Conservation (phyloP, 2,329 filamentous ascomycete genomes). For the Xylariaceae sp. region DNA sequence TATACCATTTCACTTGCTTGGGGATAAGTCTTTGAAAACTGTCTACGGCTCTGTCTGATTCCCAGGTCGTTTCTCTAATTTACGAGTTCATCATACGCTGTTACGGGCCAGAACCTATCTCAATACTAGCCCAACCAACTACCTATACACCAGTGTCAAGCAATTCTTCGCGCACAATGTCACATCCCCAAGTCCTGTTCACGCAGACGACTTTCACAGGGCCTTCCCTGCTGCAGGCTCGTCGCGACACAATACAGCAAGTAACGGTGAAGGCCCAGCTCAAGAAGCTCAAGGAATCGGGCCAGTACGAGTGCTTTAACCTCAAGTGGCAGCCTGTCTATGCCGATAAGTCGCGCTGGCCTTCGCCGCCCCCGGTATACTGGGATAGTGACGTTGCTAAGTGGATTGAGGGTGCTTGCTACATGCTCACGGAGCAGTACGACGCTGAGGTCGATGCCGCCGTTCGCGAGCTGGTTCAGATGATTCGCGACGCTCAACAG, state of each 20-base stretch:
- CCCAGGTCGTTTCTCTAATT: not conserved
- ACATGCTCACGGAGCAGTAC: constrained; percentile 43
- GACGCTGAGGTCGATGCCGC: constrained; percentile 47
- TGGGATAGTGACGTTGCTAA: constrained; percentile 56
- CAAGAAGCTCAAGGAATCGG: constrained; percentile 49
- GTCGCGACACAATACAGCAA: constrained; percentile 34
- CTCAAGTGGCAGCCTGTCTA: constrained; percentile 54
- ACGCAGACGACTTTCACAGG: constrained; percentile 36
- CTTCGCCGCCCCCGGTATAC: constrained; percentile 55
- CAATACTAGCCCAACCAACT: not conserved
- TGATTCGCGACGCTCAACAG: constrained; percentile 54
- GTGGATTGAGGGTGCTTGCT: constrained; percentile 60
- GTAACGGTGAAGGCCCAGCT: constrained; percentile 49
- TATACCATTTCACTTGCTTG: too few species aligned
- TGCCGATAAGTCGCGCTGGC: constrained; percentile 49
- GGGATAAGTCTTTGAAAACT: not conserved
- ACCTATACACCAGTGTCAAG: not conserved
- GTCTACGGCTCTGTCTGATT: not conserved
- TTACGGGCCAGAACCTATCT: not conserved
- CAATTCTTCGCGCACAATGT: constrained; percentile 44
- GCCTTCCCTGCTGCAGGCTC: constrained; percentile 35
- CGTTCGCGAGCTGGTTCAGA: constrained; percentile 52
- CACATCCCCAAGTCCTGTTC: constrained; percentile 37
- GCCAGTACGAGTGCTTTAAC: constrained; percentile 55
- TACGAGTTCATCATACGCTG: not conserved